A percentile compares a stretch with the other conserved stretches of the same genome.
phyloP scores from a whole-genome alignment of 192 early-diverging fungal genomes.

The Coemansia sp. region DNA sequence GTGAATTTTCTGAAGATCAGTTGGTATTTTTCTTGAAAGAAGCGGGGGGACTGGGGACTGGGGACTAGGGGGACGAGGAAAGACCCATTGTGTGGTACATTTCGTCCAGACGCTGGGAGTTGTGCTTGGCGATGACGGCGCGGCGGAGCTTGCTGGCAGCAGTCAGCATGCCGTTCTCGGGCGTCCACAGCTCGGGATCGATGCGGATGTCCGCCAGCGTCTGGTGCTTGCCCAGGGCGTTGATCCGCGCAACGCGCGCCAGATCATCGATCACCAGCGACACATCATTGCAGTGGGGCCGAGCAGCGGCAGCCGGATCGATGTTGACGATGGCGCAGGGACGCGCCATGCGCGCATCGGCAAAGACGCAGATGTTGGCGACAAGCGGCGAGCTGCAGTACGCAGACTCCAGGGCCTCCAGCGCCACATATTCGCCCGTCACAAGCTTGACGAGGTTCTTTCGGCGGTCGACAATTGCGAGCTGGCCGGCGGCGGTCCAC shows the following conservation, averaged over 20 bases:
- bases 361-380: constrained; percentile 76
- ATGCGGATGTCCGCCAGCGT: constrained; percentile 67
- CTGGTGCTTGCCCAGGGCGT: constrained; percentile 73
- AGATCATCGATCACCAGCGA: constrained; percentile 16
- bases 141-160: constrained; percentile 94
- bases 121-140: constrained; percentile 67
- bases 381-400: constrained; percentile 77
- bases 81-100: constrained; percentile 24
- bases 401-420: constrained; percentile 90
- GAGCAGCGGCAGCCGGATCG: constrained; percentile 25
- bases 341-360: constrained; percentile 67
- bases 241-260: constrained; percentile 59
- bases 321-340: constrained; percentile 77
- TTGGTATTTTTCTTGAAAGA: constrained; percentile 7
- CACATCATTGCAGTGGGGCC: neutral
- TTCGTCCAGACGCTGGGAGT: constrained; percentile 40
- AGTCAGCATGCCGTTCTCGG: constrained; percentile 85
- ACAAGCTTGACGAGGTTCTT: constrained; percentile 94
- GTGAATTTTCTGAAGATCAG: no score
- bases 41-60: neutral
- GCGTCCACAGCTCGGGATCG: constrained; percentile 83
- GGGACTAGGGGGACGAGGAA: neutral
- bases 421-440: constrained; percentile 90
- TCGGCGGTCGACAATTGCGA: constrained; percentile 87
- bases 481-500: constrained; percentile 73